A percentile compares a stretch with the other conserved stretches of the same genome.
Conservation (phyloP, 768 basidiomycete genomes). For the Pleurotus pulmonarius region DNA sequence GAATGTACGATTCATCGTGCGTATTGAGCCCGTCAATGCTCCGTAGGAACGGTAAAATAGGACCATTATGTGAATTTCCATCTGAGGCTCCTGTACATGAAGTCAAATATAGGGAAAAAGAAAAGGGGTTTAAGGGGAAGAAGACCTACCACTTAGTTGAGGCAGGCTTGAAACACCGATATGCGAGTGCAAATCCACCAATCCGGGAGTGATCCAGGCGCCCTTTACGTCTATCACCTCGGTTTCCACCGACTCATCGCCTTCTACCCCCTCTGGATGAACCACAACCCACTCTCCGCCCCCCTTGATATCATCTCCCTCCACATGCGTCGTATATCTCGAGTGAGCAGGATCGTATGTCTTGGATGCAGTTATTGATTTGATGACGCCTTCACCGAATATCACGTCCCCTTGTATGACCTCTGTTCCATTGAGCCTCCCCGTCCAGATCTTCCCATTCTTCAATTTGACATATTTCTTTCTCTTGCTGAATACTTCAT, state of each 20-base stretch:
- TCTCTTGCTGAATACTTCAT: too few relatives aligned
- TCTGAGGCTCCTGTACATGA: constrained; percentile 34
- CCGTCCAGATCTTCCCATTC: constrained; percentile 82
- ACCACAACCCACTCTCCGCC: constrained; percentile 13
- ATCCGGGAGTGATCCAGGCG: constrained; percentile 57
- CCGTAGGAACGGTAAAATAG: constrained; percentile 60
- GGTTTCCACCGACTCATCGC: constrained; percentile 14
- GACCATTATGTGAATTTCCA: constrained; percentile 48
- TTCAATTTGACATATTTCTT: constrained; percentile 29
- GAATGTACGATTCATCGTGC: constrained; percentile 58
- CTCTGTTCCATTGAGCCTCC: constrained; percentile 51
- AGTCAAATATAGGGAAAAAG: constrained; percentile 22
- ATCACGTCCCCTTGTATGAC: constrained; percentile 57
- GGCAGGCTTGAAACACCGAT: constrained; percentile 33
- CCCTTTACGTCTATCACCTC: constrained; percentile 52
- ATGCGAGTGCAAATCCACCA: constrained; percentile 46
- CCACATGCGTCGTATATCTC: too few relatives aligned
- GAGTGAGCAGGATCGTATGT: too few relatives aligned
- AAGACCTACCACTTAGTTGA: constrained; percentile 21
- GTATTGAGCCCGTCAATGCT: constrained; percentile 74
- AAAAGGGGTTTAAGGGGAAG: neutral
- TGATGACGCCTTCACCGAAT: constrained; percentile 61
- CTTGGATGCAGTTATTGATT: constrained; percentile 9
- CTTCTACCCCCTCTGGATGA: too few relatives aligned
- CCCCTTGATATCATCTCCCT: constrained; percentile 38